phyloP scores from a whole-genome alignment of 345 rosid species.

The Euclidium syriacum region DNA sequence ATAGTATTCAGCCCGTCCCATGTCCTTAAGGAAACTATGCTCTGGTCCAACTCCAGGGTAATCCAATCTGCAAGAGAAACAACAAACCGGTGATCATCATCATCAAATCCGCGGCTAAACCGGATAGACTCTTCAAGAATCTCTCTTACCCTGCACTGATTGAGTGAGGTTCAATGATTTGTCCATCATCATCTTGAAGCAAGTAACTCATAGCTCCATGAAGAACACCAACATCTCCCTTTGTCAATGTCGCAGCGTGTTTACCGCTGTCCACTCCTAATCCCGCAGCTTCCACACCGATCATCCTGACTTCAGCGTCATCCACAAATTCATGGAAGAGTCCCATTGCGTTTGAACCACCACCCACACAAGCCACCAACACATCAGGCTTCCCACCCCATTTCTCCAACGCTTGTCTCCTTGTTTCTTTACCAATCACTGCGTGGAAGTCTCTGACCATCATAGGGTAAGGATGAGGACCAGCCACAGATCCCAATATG shows the following conservation, averaged over 20 bases:
- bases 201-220: constrained; percentile 99
- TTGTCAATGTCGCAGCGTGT: constrained; percentile 85
- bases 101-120: not conserved
- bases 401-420: constrained; percentile 77
- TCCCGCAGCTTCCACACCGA: constrained; percentile 99
- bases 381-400: constrained; percentile 98
- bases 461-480: constrained; percentile 98
- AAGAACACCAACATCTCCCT: constrained; percentile 85
- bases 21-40: constrained; percentile 89
- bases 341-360: constrained; percentile 95
- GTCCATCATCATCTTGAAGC: constrained; percentile 90
- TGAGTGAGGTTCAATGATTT: constrained; percentile 89
- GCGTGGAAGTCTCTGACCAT: constrained; percentile 96
- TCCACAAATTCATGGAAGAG: constrained; percentile 87
- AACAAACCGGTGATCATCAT: constrained; percentile 2
- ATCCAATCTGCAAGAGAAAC: constrained; percentile 56
- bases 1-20: constrained; percentile 76
- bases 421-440: constrained; percentile 85
- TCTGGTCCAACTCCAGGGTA: constrained; percentile 99
- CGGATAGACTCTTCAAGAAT: not conserved
- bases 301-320: constrained; percentile 68
- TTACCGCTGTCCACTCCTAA: constrained; percentile 88
- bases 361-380: constrained; percentile 87
- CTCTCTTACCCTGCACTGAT: constrained; percentile 81
- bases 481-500: constrained; percentile 89